These are phyloP conservation scores for Syncephalastrum sp. DNA, from an alignment of 371 early-diverging fungal species.

Conservation along the genomic window DNA sequence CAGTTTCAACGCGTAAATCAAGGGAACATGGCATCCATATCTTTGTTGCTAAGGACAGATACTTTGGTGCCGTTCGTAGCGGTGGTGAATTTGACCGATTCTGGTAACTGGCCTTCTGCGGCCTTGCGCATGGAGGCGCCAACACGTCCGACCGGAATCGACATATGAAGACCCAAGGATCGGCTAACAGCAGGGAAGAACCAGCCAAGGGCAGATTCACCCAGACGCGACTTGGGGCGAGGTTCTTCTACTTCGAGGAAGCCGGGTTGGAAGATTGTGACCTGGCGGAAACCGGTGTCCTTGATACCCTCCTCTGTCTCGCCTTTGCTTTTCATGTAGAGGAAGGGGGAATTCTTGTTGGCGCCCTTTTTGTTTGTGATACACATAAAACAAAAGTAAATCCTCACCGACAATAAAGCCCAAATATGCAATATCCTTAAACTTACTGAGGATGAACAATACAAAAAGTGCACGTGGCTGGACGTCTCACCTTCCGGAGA, in stretches of 20 bases:
- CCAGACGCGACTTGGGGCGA: slow-evolving; percentile 18
- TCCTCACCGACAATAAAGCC: neutral
- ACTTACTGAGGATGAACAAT: slow-evolving; percentile 56
- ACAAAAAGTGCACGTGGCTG: slow-evolving; percentile 56
- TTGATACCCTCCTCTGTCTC: slow-evolving; percentile 66
- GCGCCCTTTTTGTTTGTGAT: slow-evolving; percentile 34
- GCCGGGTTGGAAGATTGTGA: slow-evolving; percentile 67
- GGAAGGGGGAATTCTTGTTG: slow-evolving; percentile 56
- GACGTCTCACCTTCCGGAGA: slow-evolving; percentile 18
- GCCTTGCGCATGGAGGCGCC: slow-evolving; percentile 38
- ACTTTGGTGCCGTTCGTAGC: slow-evolving; percentile 6
- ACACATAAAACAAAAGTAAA: neutral
- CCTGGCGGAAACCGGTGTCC: slow-evolving; percentile 61
- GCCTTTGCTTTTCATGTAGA: slow-evolving; percentile 76
- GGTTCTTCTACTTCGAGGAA: slow-evolving; percentile 51
- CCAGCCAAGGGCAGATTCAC: slow-evolving; percentile 16
- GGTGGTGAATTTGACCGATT: neutral
- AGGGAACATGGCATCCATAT: slow-evolving; percentile 8
- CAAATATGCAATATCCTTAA: neutral
- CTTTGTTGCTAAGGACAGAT: slow-evolving; percentile 8
- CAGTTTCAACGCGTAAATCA: neutral
- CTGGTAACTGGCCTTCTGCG: slow-evolving; percentile 2
- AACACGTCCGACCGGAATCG: slow-evolving; percentile 25
- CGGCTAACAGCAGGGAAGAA: slow-evolving; percentile 17
- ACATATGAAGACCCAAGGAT: slow-evolving; percentile 14